Conservation (phyloP, 2,329 filamentous ascomycete genomes). For the Nothophaeocryptopus gaeumannii region DNA sequence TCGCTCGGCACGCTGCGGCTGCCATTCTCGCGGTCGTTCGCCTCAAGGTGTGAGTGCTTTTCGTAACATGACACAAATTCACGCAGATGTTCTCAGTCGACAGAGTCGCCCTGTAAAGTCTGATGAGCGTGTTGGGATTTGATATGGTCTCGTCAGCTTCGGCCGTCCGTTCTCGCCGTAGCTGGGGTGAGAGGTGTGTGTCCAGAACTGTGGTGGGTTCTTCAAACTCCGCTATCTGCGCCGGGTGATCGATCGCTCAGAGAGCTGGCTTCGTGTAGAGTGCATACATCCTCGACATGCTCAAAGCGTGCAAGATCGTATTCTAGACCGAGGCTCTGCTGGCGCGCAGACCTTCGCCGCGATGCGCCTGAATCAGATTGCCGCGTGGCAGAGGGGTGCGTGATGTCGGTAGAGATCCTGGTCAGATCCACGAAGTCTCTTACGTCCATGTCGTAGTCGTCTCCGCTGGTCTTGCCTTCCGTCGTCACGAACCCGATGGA, state of each 20-base stretch:
- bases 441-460: slow-evolving; percentile 13
- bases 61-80: too few relatives aligned
- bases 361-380: slow-evolving; percentile 9
- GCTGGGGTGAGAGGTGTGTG: too few relatives aligned
- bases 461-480: slow-evolving; percentile 9
- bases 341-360: neutral
- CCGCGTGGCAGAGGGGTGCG: slow-evolving; percentile 15
- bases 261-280: slow-evolving; percentile 9
- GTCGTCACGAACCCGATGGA: slow-evolving; percentile 22
- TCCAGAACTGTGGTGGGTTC: too few relatives aligned
- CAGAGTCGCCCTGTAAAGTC: too few relatives aligned
- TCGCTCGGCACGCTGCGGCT: too few relatives aligned
- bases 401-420: slow-evolving; percentile 19
- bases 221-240: slow-evolving; percentile 1
- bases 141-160: too few relatives aligned
- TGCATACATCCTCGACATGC: slow-evolving; percentile 20
- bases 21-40: too few relatives aligned
- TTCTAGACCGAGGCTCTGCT: slow-evolving; percentile 4
- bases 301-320: slow-evolving; percentile 22
- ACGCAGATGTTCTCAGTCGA: too few relatives aligned
- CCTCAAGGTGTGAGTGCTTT: too few relatives aligned
- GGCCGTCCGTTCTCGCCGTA: too few relatives aligned
- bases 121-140: too few relatives aligned
- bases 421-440: slow-evolving; percentile 22
- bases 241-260: neutral